Conservation (phyloP, 768 basidiomycete species). For the Podaxis sp. region DNA sequence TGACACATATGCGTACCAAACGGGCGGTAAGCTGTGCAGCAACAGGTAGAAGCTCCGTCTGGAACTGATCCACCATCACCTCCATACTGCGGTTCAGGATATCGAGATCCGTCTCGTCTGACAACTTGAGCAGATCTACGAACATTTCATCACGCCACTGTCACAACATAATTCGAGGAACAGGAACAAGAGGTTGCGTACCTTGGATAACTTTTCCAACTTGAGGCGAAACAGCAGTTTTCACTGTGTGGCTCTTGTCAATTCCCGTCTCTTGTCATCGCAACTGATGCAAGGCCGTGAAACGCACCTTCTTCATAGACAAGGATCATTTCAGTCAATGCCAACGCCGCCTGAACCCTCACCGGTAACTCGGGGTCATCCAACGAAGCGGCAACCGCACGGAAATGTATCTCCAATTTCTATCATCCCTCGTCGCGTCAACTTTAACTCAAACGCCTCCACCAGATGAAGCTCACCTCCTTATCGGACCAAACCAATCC, state of each 20-base stretch:
- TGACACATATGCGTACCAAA: conserved; percentile 49
- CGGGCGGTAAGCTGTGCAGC: conserved; percentile 77
- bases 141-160: background rate
- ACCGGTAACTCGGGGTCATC: conserved; percentile 83
- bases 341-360: conserved; percentile 78
- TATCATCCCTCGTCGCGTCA: conserved; percentile 25
- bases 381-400: conserved; percentile 62
- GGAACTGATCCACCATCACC: conserved; percentile 83
- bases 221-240: conserved; percentile 65
- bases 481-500: conserved; percentile 67
- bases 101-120: conserved; percentile 91
- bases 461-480: conserved; percentile 41
- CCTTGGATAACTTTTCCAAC: conserved; percentile 89
- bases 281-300: background rate
- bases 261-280: background rate
- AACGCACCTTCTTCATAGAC: conserved; percentile 57
- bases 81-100: conserved; percentile 82
- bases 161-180: background rate
- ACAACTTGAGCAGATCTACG: conserved; percentile 79
- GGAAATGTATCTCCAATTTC: conserved; percentile 65
- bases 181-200: conserved; percentile 26
- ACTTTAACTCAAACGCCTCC: background rate
- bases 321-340: conserved; percentile 74
- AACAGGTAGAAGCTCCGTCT: conserved; percentile 81
- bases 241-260: conserved; percentile 43